These are phyloP conservation scores for Cladobotryum mycophilum DNA, from an alignment of 2,329 filamentous ascomycete genomes.

Conservation along the genomic window DNA sequence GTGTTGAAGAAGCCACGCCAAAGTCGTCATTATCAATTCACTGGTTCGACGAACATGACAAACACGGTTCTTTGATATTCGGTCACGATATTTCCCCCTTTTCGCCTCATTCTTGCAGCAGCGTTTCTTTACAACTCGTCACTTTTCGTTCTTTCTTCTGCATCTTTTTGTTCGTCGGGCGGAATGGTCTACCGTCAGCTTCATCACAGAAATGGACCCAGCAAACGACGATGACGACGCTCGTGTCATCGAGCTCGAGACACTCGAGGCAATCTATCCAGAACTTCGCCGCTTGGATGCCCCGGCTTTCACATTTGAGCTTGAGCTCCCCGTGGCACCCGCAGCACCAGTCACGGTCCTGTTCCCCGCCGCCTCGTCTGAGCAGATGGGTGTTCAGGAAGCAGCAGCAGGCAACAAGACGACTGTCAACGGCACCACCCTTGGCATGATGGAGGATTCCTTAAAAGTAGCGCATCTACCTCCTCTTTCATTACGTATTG, in stretches of 20 bases:
- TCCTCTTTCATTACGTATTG: conserved; percentile 46
- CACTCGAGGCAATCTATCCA: conserved; percentile 60
- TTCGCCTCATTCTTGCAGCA: no score
- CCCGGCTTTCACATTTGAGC: conserved; percentile 40
- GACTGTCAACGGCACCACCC: not conserved
- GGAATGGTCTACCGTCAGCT: conserved; percentile 8
- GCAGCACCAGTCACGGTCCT: conserved; percentile 48
- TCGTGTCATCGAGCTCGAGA: conserved; percentile 53
- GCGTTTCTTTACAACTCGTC: no score
- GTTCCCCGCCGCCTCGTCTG: conserved; percentile 41
- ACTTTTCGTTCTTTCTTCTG: no score
- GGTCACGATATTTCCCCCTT: no score
- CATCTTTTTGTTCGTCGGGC: not conserved
- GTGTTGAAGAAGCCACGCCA: no score
- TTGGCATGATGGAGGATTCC: conserved; percentile 31
- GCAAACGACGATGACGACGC: conserved; percentile 48
- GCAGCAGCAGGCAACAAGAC: not conserved
- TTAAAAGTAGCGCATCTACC: conserved; percentile 53
- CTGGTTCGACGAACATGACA: no score
- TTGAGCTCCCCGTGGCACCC: conserved; percentile 54
- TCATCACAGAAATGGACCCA: conserved; percentile 29
- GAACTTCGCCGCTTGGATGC: conserved; percentile 47
- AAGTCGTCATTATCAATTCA: no score
- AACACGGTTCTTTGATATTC: no score
- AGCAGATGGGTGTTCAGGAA: not conserved